Evolutionary conservation across 345 rosid species (phyloP), one percentile per base, ranked within the genome.

Genomic region (Schrenkiella parvula): DNA sequence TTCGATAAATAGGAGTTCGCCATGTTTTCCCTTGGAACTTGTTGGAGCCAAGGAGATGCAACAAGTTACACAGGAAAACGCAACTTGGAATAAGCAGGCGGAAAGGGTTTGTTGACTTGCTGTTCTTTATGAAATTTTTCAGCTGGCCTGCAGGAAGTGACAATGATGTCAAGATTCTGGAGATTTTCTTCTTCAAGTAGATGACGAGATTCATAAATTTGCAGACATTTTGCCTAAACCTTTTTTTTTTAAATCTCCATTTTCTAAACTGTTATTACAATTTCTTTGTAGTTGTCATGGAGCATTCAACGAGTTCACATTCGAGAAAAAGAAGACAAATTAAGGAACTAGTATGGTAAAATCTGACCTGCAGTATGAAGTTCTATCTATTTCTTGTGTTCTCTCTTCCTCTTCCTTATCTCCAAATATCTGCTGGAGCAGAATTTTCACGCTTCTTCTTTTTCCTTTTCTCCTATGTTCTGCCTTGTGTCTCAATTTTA

Each of bases 261-360:
- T 63, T 61, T 35, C 71, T 35, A 64, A 44, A 64, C 8, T 25
- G 21, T 34, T 44, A 26, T 34, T 50, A 73, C 21, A 43, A 17
- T 46, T 22, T 54, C 3, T 4, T 65, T 56, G 71, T 50, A 56
- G 48, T 37, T 58, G 11, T 29, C 31, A 54, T 46, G 41, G 71
- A 73, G 26, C 35, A 56, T 73, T 65, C 34, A 73, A 25, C 23
- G 6, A 65, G 71, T 73, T 55, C n/a, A 55, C 23, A 73, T 64
- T 73, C 60, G 57, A 73, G 60, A 58, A 66, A 56, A 56, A 37
- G 58, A 31, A 54, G 46, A 63, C 47, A 52, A 52, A 41, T 28
- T 4, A 43, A 43, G 22, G 34, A 6, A n/a, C 10, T 28, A 37
- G n/a, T 25, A 57, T 55, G 53, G 37, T 66, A 52, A 74, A 58